These are phyloP conservation scores for Pittosporum tobira DNA, from an alignment of 129 eudicot species.

Conservation along the genomic window DNA sequence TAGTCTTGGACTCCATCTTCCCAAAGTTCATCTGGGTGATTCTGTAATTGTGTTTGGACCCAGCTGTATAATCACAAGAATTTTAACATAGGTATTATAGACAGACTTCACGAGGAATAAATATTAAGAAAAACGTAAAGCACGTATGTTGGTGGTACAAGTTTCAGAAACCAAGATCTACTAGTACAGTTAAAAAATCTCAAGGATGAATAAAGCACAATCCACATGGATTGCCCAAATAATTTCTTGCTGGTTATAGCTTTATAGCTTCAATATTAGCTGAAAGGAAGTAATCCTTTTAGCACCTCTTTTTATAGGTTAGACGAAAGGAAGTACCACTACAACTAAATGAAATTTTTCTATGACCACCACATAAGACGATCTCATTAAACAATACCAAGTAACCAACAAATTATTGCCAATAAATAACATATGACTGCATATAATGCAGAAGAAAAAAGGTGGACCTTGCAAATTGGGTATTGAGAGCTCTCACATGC, in stretches of 20 bases:
- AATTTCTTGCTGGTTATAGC: background rate
- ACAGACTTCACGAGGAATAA: background rate
- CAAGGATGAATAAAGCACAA: background rate
- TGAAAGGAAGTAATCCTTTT: background rate
- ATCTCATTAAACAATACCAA: background rate
- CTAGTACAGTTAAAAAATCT: too few species aligned
- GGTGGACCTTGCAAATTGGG: conserved; percentile 80
- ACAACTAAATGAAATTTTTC: background rate
- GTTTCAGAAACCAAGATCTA: too few species aligned
- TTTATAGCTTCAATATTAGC: background rate
- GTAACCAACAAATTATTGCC: too few species aligned
- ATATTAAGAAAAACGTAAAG: background rate
- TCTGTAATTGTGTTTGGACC: conserved; percentile 70
- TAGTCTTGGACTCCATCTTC: conserved; percentile 89
- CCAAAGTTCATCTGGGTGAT: conserved; percentile 99
- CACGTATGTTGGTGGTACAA: background rate
- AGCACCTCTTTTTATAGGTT: too few species aligned
- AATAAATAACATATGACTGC: background rate
- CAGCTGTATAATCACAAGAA: conserved; percentile 50
- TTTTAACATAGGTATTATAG: background rate
- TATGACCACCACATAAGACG: background rate
- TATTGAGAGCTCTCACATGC: conserved; percentile 97
- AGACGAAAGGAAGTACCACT: background rate
- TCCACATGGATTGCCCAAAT: background rate
- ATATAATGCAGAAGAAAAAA: conserved; percentile 2